A percentile compares a stretch with the other conserved stretches of the same genome.
These are phyloP conservation scores for Scheffersomyces lignosus DNA, from an alignment of 805 yeast genomes.

Conservation along the genomic window DNA sequence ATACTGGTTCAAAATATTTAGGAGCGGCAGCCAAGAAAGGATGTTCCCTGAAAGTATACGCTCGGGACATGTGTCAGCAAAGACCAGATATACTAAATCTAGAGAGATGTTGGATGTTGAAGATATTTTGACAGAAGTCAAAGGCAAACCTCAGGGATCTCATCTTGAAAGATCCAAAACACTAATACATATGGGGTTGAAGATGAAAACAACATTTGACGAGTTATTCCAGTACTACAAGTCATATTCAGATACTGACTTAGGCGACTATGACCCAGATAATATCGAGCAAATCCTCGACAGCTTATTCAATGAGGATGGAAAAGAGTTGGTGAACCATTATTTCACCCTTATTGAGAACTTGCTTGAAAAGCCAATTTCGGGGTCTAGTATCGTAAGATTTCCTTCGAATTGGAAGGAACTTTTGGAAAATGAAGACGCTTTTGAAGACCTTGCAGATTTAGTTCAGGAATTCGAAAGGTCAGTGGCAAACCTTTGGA, in stretches of 20 bases:
- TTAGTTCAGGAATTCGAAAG: constrained; percentile 9
- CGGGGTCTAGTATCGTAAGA: neutral
- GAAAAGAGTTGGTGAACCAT: neutral
- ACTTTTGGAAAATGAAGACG: neutral
- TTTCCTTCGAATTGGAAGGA: neutral
- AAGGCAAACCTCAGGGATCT: neutral
- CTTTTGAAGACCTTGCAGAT: neutral
- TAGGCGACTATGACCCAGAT: neutral
- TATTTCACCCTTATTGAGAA: neutral
- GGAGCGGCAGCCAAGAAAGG: neutral
- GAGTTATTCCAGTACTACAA: neutral
- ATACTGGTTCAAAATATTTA: constrained; percentile 17
- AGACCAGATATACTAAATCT: neutral
- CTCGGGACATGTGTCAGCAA: neutral
- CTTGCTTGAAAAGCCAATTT: neutral
- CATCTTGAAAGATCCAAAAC: too few species aligned
- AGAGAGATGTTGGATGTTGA: too few species aligned
- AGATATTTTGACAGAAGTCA: neutral
- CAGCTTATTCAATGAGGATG: neutral
- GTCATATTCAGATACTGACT: neutral
- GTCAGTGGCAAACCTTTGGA: constrained; percentile 16
- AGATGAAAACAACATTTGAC: neutral
- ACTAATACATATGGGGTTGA: neutral
- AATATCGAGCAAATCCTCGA: neutral
- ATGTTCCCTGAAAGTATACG: neutral